Evolutionary conservation across 192 early-diverging fungal genomes (phyloP), one percentile per base, ranked within the genome.

Genomic region (Podila clonocystis): DNA sequence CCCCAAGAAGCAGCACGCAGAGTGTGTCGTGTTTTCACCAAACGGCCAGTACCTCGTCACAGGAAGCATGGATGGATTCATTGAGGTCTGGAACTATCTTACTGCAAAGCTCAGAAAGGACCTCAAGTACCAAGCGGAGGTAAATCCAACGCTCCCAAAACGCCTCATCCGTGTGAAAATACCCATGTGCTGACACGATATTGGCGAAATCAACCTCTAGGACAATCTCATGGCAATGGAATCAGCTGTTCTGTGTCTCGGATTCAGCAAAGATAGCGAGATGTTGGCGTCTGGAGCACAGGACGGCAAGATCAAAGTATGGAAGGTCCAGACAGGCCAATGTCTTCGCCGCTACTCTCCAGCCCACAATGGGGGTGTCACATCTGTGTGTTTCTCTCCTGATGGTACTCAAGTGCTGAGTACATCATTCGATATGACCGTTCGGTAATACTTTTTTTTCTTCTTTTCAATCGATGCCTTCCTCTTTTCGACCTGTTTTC

Each of bases 161-260:
- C 11, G 3, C 3, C 34, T 36, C 0, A 22, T 28, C 0, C 22
- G 8, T 48, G n/a, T 41, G 20, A 0, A 24, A 48, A 9, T 17
- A 15, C 13, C 41, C 0, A 41, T 9, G 15, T 17, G 13, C 41
- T 45, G 41, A 45, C 41, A 45, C 13, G 15, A 15, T 45, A 36
- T 36, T 36, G 34, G 38, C 9, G 1, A 0, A 0, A 41, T 41
- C 38, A 41, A 55, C n/a, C 31, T 5, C 20, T 70, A 94, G 89
- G 95, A 95, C 65, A 92, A 93, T 55, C 73, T 93, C 55, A 99
- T 99, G 95, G 82, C 93, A 60, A 98, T 98, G 97, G 94, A 97
- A 17, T 82, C 86, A 9, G 89, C 96, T 0, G 93, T 98, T 1
- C 84, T 96, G 13, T 91, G 86, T 34, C 79, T 99, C 29, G 85